These are phyloP conservation scores for Arthrinium puccinioides DNA, from an alignment of 2,329 filamentous ascomycete species.

Conservation along the genomic window DNA sequence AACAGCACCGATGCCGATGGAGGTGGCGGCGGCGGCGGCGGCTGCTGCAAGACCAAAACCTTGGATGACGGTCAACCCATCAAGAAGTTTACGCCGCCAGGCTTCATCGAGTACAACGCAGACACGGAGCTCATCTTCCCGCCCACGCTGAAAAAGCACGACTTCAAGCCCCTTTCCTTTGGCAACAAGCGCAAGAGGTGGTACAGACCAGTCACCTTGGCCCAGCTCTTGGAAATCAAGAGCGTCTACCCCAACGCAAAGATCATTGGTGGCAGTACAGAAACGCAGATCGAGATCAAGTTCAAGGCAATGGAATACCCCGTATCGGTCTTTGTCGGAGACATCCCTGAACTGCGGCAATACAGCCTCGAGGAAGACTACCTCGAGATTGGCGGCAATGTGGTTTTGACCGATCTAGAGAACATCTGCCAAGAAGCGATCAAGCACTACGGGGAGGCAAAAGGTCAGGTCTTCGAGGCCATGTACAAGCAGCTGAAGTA, in stretches of 20 bases:
- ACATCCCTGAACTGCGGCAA: conserved; percentile 81
- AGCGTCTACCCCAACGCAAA: conserved; percentile 77
- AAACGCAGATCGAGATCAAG: conserved; percentile 97
- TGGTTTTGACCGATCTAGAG: conserved; percentile 87
- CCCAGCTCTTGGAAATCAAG: conserved; percentile 90
- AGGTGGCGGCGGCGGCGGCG: conserved; percentile 35
- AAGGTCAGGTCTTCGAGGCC: conserved; percentile 76
- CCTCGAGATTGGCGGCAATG: conserved; percentile 89
- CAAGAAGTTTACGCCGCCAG: conserved; percentile 73
- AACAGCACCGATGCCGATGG: conserved; percentile 37
- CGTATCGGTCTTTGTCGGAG: conserved; percentile 84
- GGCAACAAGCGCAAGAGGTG: conserved; percentile 93
- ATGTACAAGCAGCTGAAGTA: conserved; percentile 92
- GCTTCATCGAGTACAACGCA: conserved; percentile 89
- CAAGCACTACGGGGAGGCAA: conserved; percentile 63
- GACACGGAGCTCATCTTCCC: conserved; percentile 96
- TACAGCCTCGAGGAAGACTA: conserved; percentile 73
- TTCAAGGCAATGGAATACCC: conserved; percentile 93
- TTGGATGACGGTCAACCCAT: conserved; percentile 44
- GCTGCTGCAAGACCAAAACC: conserved; percentile 63
- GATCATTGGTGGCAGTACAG: conserved; percentile 90
- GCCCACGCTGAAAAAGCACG: conserved; percentile 72
- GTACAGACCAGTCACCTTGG: conserved; percentile 81
- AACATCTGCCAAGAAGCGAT: conserved; percentile 73
- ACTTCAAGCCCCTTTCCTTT: conserved; percentile 75